Conservation (phyloP, 192 early-diverging fungal genomes). For the Rhizophagus prolifer region DNA sequence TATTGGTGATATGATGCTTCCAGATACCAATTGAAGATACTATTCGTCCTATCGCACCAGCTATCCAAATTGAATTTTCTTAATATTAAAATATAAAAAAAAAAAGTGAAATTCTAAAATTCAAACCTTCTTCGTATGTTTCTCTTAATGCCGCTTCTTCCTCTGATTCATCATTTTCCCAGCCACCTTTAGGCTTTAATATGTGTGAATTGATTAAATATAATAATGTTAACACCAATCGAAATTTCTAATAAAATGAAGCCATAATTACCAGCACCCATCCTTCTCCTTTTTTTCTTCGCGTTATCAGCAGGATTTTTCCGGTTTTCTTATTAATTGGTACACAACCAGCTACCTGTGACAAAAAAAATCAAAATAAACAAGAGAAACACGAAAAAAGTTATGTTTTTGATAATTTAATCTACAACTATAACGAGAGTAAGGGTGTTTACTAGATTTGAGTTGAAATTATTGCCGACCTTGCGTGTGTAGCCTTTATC, state of each 20-base stretch:
- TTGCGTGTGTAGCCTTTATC: constrained; percentile 18
- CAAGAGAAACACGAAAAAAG: not conserved
- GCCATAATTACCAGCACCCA: constrained; percentile 49
- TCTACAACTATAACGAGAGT: not conserved
- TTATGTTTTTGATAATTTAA: too few relatives aligned
- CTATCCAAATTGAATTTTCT: constrained; percentile 20
- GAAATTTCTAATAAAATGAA: not conserved
- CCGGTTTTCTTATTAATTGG: constrained; percentile 48
- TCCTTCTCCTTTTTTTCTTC: constrained; percentile 43
- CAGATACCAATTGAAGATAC: constrained; percentile 49
- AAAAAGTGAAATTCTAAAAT: not conserved
- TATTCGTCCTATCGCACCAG: constrained; percentile 56
- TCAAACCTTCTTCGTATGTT: constrained; percentile 62
- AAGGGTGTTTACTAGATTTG: not conserved
- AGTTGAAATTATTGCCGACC: constrained; percentile 3
- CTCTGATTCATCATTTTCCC: constrained; percentile 62
- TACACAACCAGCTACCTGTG: constrained; percentile 56
- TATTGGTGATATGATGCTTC: constrained; percentile 43
- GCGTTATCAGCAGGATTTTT: constrained; percentile 51
- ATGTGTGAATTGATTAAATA: too few relatives aligned
- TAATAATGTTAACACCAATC: not conserved
- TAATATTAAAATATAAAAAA: not conserved
- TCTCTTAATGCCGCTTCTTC: constrained; percentile 56
- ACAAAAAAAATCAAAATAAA: not conserved
- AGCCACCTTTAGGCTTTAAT: constrained; percentile 59